Evolutionary conservation across 768 basidiomycete species (phyloP).

Genomic region (Cystofilobasidium bisporidii): DNA sequence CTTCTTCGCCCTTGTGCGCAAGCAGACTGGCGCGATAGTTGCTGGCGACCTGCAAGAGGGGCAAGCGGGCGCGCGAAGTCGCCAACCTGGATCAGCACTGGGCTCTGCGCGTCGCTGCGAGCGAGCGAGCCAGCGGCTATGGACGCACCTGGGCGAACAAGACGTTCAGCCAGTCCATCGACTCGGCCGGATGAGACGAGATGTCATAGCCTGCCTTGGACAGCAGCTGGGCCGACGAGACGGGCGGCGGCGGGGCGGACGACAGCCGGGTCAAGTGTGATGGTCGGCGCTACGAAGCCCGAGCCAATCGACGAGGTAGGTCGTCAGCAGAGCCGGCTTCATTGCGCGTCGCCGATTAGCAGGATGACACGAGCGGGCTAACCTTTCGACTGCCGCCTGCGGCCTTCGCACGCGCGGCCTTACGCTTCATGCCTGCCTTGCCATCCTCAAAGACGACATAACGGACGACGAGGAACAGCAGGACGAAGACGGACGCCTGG

Average conservation of each 20-base stretch:
- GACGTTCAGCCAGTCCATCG: conserved; percentile 83
- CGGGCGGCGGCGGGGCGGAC: conserved; percentile 36
- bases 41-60: background rate
- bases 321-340: background rate
- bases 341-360: too few species aligned
- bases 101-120: background rate
- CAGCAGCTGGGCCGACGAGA: conserved; percentile 37
- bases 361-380: too few species aligned
- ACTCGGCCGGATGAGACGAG: conserved; percentile 50
- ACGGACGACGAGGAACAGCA: conserved; percentile 71
- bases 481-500: conserved; percentile 72
- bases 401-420: background rate
- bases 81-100: too few species aligned
- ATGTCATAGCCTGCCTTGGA: conserved; percentile 42
- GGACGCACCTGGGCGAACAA: conserved; percentile 67
- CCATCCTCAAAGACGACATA: conserved; percentile 85
- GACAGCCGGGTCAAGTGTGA: conserved; percentile 25
- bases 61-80: too few species aligned
- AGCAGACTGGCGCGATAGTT: conserved; percentile 57
- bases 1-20: conserved; percentile 70
- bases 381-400: background rate
- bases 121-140: background rate
- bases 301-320: too few species aligned
- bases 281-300: conserved; percentile 19
- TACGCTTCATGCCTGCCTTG: background rate